Base-by-base conservation (phyloP, 1,139 yeast genomes). In the Pneumocystis oryctolagi region DNA sequence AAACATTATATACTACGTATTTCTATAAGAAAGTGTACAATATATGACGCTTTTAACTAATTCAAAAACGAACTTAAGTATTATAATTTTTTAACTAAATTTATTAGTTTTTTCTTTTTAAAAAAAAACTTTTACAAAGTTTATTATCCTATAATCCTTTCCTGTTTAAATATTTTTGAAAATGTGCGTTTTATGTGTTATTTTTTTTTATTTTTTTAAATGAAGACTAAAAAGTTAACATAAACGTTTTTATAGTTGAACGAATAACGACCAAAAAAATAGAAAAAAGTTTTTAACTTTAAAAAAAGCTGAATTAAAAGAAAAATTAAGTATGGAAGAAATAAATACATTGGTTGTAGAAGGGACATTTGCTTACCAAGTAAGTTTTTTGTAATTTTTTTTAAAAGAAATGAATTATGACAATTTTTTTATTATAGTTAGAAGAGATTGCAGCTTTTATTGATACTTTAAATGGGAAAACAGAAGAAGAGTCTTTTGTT, bases 391-490 rank as follows among this genome's bases (percentile, higher is more conserved):
- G 71, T 60, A 20, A n/a, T 20, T 9, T 4, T 20, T 16, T 56
- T 18, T 18, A 9, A 40, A 40, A 40, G 18, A 16, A 56, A 1
- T 12, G 8, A 8, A 35, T 61, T 39, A 60, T 61, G 59, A 58
- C 6, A 16, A 58, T 53, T 61, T 25, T 5, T 34, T 34, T 34
- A 40, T 31, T n/a, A 60, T 37, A 64, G 62, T 61, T 64, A 40
- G 64, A 64, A 34, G 79, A 76, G 65, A 69, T 76, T 63, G 73
- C 77, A 32, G 70, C 71, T 37, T 75, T 70, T 68, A 72, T 77
- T 64, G 79, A 76, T 67, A 67, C 68, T 62, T 68, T 76, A 63
- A 71, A 70, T 63, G 72, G 70, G 55, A 66, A 69, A 39, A 69
- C 66, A 42, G 69, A 69, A 55, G 68, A 67, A 57, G 69, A 69